Percentiles rank a stretch among this genome's conserved stretches.
Conservation (phyloP, 2,329 filamentous ascomycete species). For the Trichoderma gracile region DNA sequence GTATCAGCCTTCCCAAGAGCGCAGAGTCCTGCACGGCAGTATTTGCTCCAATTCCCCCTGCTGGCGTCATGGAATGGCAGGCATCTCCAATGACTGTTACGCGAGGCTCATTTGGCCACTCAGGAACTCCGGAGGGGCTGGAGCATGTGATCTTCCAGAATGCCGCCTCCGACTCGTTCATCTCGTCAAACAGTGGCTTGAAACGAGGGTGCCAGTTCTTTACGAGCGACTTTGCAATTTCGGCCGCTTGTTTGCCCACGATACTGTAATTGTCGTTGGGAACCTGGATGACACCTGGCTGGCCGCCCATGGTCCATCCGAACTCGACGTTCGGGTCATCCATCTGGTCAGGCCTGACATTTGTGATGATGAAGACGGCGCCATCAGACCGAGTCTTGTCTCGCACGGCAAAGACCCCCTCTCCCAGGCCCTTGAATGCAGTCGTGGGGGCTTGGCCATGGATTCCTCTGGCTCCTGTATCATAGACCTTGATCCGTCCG, state of each 20-base stretch:
- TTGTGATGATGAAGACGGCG: constrained; percentile 59
- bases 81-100: constrained; percentile 62
- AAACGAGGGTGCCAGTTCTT: constrained; percentile 57
- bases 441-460: constrained; percentile 64
- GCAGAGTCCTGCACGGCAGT: constrained; percentile 58
- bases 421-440: constrained; percentile 62
- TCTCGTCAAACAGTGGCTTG: constrained; percentile 58
- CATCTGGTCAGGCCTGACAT: constrained; percentile 61
- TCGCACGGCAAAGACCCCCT: constrained; percentile 60
- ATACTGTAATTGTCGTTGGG: constrained; percentile 63
- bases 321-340: constrained; percentile 58
- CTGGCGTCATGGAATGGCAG: constrained; percentile 59
- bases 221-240: constrained; percentile 57
- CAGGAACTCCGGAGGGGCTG: constrained; percentile 58
- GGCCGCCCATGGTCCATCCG: constrained; percentile 63
- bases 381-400: constrained; percentile 52
- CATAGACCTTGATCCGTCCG: constrained; percentile 61
- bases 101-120: constrained; percentile 59
- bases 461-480: constrained; percentile 63
- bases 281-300: constrained; percentile 57
- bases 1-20: constrained; percentile 52
- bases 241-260: constrained; percentile 56
- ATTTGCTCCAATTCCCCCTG: constrained; percentile 58
- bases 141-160: constrained; percentile 70
- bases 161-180: constrained; percentile 57